Base-by-base conservation (phyloP, 768 basidiomycete species). In the Collybia sordida region DNA sequence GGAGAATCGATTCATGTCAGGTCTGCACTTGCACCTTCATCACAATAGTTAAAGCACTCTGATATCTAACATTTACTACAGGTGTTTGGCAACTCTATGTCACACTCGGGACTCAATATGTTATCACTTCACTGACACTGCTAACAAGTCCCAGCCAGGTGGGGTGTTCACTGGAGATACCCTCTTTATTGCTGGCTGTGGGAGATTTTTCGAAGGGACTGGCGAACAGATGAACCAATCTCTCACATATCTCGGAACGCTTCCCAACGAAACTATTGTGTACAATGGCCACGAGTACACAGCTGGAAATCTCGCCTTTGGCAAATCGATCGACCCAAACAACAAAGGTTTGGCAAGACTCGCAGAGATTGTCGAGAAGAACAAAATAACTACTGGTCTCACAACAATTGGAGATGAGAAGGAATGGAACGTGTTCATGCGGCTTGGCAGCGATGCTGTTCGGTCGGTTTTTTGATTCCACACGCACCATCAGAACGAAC, bases 41-140 rank as follows among this genome's bases (percentile, higher is more conserved):
- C 17, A n/a, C n/a, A 34, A 39, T 28, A 53, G 41, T 38, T 22
- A 31, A 19, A 37, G 59, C 47, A 58, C 37, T 50, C 49, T 41
- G 40, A 47, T 23, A n/a, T n/a, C n/a, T n/a, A 27, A 25, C 42
- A 37, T 23, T 25, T 19, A n/a, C 41, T 40, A 12, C 52, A 90
- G 90, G 65, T 91, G 88, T 67, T 70, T 93, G 19, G 86, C 90
- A 21, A 94, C 91, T 1, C 91, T 93, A 1, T 95, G 93, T 69
- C 96, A 98, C 66, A 98, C 96, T 3, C 90, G 90, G 64, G 96
- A 98, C 69, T 97, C 95, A 14, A 95, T 96, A 59, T 97, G 90
- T 74, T 98, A 85, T 74, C 79, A 88, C 64, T 79, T 85, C 47
- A 91, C 87, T 25, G 71, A 77, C 50, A 65, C 73, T 18, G 55